Evolutionary conservation across 2,329 filamentous ascomycete genomes (phyloP).

Genomic region (Aureobasidium sp.): DNA sequence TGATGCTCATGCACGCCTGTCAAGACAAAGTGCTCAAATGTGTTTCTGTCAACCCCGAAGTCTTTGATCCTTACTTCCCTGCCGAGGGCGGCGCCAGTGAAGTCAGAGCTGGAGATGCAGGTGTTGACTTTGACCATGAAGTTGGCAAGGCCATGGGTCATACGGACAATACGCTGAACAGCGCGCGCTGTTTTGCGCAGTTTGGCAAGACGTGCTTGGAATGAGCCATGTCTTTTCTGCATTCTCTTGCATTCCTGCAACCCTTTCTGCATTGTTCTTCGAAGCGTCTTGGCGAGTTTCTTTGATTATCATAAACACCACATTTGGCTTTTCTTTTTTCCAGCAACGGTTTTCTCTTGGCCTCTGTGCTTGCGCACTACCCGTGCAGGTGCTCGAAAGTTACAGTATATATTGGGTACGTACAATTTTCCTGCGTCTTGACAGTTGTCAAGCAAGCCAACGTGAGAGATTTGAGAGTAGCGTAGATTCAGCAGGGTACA

Average conservation of each 20-base stretch:
- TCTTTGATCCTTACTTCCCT: conserved; percentile 31
- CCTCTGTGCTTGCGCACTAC: too few species aligned
- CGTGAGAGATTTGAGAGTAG: too few species aligned
- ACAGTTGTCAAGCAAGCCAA: too few species aligned
- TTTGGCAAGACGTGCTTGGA: conserved; percentile 23
- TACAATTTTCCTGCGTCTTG: too few species aligned
- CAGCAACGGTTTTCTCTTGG: too few species aligned
- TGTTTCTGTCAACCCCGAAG: conserved; percentile 31
- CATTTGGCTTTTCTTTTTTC: neutral
- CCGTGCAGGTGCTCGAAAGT: too few species aligned
- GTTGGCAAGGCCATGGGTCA: conserved; percentile 26
- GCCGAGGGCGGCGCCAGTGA: conserved; percentile 23
- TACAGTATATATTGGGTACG: too few species aligned
- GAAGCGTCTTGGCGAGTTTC: neutral
- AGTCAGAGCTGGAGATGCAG: conserved; percentile 19
- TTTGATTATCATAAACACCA: neutral
- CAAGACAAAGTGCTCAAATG: conserved; percentile 25
- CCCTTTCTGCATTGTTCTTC: too few species aligned
- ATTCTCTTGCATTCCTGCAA: neutral
- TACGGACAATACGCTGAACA: conserved; percentile 30
- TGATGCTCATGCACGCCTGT: conserved; percentile 28
- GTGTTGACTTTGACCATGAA: conserved; percentile 17
- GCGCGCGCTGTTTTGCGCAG: conserved; percentile 30
- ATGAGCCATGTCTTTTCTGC: neutral
- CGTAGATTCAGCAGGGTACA: too few species aligned